These are phyloP conservation scores for Russula virescens DNA, from an alignment of 768 basidiomycete species.

Conservation along the genomic window DNA sequence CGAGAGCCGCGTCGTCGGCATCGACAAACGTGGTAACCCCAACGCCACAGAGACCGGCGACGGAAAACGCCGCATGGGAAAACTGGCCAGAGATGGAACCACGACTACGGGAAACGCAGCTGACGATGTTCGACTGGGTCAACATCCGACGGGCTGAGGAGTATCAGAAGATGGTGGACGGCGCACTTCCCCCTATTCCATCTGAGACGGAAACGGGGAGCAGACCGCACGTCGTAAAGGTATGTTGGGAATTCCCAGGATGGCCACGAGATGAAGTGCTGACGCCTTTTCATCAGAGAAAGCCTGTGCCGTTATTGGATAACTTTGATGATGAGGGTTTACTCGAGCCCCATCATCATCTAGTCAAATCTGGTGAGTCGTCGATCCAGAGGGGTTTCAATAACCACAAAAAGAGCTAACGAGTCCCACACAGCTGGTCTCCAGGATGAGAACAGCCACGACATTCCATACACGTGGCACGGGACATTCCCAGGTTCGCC, in stretches of 20 bases:
- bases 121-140: constrained; percentile 21
- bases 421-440: constrained; percentile 7
- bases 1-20: constrained; percentile 17
- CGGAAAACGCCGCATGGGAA: constrained; percentile 13
- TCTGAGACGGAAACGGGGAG: constrained; percentile 4
- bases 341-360: constrained; percentile 10
- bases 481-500: constrained; percentile 11
- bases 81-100: constrained; percentile 9
- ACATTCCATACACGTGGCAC: constrained; percentile 17
- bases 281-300: constrained; percentile 9
- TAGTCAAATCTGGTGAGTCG: constrained; percentile 11
- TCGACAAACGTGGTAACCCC: constrained; percentile 16
- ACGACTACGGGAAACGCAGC: constrained; percentile 14
- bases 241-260: not conserved
- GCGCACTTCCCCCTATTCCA: constrained; percentile 14
- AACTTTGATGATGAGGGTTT: constrained; percentile 8
- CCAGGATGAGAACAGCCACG: constrained; percentile 9
- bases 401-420: constrained; percentile 8
- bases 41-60: not conserved
- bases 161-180: constrained; percentile 12
- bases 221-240: constrained; percentile 17
- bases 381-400: not conserved
- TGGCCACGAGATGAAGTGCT: not conserved
- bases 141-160: constrained; percentile 15
- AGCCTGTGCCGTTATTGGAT: constrained; percentile 21